These are phyloP conservation scores for Panicum virgatum DNA, from an alignment of 202 grass and related monocot species.

Conservation along the genomic window DNA sequence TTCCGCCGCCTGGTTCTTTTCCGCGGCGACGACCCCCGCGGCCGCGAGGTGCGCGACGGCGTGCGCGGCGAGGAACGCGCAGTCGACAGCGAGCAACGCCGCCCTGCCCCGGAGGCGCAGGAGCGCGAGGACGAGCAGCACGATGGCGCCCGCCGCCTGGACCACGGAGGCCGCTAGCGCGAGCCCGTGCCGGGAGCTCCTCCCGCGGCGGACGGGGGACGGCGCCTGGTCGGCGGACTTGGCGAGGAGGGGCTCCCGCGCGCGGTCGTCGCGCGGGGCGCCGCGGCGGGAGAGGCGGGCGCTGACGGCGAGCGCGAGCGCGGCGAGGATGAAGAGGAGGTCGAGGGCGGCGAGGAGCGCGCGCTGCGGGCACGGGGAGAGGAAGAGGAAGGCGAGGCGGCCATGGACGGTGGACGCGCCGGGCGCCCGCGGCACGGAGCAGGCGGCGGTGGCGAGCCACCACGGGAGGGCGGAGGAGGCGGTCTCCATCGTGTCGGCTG, in stretches of 20 bases:
- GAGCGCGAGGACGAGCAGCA: slow-evolving; percentile 35
- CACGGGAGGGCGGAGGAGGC: slow-evolving; percentile 18
- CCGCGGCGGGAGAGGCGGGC: background rate
- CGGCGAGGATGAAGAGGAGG: slow-evolving; percentile 49
- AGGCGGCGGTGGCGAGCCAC: slow-evolving; percentile 48
- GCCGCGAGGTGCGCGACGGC: slow-evolving; percentile 47
- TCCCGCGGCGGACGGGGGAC: background rate
- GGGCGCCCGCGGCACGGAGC: background rate
- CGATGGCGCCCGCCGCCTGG: slow-evolving; percentile 24
- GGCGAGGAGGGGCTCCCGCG: slow-evolving; percentile 41
- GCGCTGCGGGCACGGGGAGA: slow-evolving; percentile 57
- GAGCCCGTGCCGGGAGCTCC: slow-evolving; percentile 32
- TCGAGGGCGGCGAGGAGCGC: slow-evolving; percentile 28
- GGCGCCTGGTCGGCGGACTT: background rate
- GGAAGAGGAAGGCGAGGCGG: slow-evolving; percentile 51
- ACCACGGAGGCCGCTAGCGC: slow-evolving; percentile 40
- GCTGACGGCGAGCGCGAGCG: slow-evolving; percentile 10
- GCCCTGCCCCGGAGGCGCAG: background rate
- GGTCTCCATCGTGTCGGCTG: background rate
- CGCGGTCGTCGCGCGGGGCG: background rate
- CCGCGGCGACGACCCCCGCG: slow-evolving; percentile 30
- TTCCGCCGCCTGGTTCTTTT: slow-evolving; percentile 5
- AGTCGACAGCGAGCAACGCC: slow-evolving; percentile 28
- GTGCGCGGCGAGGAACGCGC: slow-evolving; percentile 49
- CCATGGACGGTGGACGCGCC: background rate